phyloP scores from a whole-genome alignment of 495 filamentous ascomycete genomes.

The Xylaria acuta region DNA sequence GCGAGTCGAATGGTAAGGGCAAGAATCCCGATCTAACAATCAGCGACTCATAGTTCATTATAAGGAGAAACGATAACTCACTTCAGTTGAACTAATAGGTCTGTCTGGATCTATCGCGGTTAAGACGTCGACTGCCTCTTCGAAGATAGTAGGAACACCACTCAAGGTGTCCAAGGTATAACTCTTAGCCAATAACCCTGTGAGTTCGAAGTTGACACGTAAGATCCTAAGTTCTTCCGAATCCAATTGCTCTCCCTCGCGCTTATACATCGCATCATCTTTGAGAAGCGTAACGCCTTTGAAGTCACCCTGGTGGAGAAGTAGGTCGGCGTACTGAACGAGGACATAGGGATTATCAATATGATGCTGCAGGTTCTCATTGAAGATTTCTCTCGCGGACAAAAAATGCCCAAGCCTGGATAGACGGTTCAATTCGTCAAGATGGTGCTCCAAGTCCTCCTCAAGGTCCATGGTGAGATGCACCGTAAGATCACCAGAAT shows the following conservation, averaged over 20 bases:
- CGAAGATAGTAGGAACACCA: not conserved
- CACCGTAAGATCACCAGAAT: slow-evolving; percentile 28
- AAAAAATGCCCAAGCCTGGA: slow-evolving; percentile 33
- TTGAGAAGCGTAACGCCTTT: slow-evolving; percentile 23
- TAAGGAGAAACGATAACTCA: not conserved
- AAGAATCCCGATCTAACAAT: slow-evolving; percentile 22
- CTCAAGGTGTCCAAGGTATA: slow-evolving; percentile 2
- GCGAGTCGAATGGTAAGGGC: slow-evolving; percentile 11
- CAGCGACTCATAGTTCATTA: not conserved
- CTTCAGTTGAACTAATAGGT: slow-evolving; percentile 21
- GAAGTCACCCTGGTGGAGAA: slow-evolving; percentile 33
- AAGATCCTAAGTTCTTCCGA: slow-evolving; percentile 11
- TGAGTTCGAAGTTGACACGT: slow-evolving; percentile 15
- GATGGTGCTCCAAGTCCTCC: slow-evolving; percentile 30
- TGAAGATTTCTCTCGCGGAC: slow-evolving; percentile 26
- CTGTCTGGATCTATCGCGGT: not conserved
- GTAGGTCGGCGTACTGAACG: slow-evolving; percentile 31
- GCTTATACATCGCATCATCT: slow-evolving; percentile 17
- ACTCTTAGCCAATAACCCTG: slow-evolving; percentile 11
- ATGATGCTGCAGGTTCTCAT: slow-evolving; percentile 28
- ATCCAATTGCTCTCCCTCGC: not conserved
- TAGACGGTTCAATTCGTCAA: slow-evolving; percentile 32
- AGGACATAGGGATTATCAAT: slow-evolving; percentile 30
- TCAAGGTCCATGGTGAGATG: slow-evolving; percentile 27
- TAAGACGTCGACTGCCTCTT: slow-evolving; percentile 21